Percentiles rank a stretch among this genome's conserved stretches.
Evolutionary conservation across 106 monocot species (phyloP).

Genomic region (Chionographis japonica): DNA sequence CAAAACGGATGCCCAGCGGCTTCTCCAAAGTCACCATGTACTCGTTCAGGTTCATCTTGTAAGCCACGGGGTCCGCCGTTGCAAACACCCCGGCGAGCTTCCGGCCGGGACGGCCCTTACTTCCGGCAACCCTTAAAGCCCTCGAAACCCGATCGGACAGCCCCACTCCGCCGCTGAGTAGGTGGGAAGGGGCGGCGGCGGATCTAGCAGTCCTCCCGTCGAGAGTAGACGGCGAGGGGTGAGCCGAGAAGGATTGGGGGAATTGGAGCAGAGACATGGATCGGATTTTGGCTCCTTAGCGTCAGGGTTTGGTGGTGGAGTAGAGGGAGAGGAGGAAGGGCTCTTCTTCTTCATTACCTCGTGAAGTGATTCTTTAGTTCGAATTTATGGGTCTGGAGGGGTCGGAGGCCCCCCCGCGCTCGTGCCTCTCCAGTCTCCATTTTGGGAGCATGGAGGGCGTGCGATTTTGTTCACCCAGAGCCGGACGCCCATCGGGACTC

Average conservation of each 20-base stretch:
- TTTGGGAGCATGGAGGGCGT: no score
- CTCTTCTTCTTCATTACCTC: neutral
- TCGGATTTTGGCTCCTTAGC: neutral
- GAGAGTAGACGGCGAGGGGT: neutral
- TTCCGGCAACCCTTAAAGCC: neutral
- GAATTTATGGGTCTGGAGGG: neutral
- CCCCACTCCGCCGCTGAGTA: neutral
- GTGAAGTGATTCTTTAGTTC: neutral
- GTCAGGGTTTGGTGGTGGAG: neutral
- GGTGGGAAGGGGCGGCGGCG: neutral
- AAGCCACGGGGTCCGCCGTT: constrained; percentile 19
- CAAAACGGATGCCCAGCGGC: constrained; percentile 85
- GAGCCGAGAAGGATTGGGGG: neutral
- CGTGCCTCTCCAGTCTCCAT: no score
- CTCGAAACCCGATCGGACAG: neutral
- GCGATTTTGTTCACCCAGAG: no score
- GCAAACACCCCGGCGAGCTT: constrained; percentile 10
- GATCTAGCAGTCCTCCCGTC: neutral
- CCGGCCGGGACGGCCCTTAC: neutral
- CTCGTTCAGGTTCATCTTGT: constrained; percentile 81
- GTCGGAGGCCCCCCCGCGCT: no score
- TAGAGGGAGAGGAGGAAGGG: neutral
- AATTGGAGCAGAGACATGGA: constrained; percentile 3
- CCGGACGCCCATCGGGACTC: no score
- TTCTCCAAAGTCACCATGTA: constrained; percentile 88